phyloP scores from a whole-genome alignment of 2,329 filamentous ascomycete species.

The Pseudopithomyces chartarum region DNA sequence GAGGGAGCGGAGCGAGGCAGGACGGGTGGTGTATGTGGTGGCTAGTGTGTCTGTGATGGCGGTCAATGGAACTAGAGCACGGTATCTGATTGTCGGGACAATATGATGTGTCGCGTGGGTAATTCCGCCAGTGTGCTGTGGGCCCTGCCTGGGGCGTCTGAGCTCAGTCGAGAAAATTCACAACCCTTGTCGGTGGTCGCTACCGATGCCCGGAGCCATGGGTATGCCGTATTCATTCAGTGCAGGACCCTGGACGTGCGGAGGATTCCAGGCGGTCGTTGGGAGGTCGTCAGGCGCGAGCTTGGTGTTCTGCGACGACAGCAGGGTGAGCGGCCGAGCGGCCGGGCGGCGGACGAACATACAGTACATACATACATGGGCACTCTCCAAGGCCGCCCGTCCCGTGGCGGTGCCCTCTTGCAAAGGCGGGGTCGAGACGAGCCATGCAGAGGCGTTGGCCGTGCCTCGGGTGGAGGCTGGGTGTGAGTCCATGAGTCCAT shows the following conservation, averaged over 20 bases:
- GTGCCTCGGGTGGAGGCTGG: not conserved
- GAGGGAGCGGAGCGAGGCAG: not conserved
- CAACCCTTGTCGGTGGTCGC: not conserved
- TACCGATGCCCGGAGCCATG: slow-evolving; percentile 5
- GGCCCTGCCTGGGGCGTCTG: no score
- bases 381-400: no score
- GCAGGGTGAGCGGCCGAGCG: no score
- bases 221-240: not conserved
- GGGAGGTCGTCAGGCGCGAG: no score
- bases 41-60: no score
- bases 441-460: not conserved
- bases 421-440: not conserved
- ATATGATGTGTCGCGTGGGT: not conserved
- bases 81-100: not conserved
- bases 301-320: no score
- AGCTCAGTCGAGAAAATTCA: not conserved
- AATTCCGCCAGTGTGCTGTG: not conserved
- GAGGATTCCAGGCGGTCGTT: no score
- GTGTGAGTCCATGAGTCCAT: no score
- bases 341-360: no score
- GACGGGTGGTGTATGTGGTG: not conserved
- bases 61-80: not conserved
- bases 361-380: no score
- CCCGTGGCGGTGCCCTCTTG: no score
- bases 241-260: not conserved